A percentile compares a stretch with the other conserved stretches of the same genome.
These are phyloP conservation scores for Populus hybrid DNA, from an alignment of 441 rosid species.

Conservation along the genomic window DNA sequence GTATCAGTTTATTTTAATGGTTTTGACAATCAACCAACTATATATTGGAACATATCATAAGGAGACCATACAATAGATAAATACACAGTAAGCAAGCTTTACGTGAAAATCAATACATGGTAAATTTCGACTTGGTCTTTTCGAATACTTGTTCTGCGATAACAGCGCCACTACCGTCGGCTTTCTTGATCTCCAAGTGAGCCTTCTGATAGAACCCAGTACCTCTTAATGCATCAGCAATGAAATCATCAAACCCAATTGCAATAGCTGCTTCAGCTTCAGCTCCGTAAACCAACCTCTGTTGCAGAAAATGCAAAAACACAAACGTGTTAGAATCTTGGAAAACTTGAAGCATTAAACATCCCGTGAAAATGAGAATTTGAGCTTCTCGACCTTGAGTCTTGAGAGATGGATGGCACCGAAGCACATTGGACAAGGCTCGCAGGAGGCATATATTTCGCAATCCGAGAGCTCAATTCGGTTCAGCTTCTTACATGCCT, in stretches of 20 bases:
- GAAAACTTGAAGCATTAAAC: background rate
- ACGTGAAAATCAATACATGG: constrained; percentile 48
- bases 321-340: background rate
- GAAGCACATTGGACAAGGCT: constrained; percentile 97
- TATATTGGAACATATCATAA: too few species aligned
- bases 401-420: constrained; percentile 94
- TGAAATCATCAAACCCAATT: constrained; percentile 70
- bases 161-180: constrained; percentile 71
- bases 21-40: too few species aligned
- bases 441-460: constrained; percentile 89
- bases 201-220: constrained; percentile 85
- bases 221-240: constrained; percentile 74
- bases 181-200: constrained; percentile 64
- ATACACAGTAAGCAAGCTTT: background rate
- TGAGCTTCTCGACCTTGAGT: constrained; percentile 49
- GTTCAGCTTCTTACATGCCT: constrained; percentile 93
- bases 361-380: background rate
- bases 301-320: constrained; percentile 9
- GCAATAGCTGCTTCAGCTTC: constrained; percentile 90
- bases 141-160: constrained; percentile 82
- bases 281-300: constrained; percentile 81
- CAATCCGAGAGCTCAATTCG: constrained; percentile 81
- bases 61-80: background rate
- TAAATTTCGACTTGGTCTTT: constrained; percentile 72
- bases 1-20: too few species aligned